phyloP scores from a whole-genome alignment of 495 filamentous ascomycete genomes.

The Aspergillus kassunensis region DNA sequence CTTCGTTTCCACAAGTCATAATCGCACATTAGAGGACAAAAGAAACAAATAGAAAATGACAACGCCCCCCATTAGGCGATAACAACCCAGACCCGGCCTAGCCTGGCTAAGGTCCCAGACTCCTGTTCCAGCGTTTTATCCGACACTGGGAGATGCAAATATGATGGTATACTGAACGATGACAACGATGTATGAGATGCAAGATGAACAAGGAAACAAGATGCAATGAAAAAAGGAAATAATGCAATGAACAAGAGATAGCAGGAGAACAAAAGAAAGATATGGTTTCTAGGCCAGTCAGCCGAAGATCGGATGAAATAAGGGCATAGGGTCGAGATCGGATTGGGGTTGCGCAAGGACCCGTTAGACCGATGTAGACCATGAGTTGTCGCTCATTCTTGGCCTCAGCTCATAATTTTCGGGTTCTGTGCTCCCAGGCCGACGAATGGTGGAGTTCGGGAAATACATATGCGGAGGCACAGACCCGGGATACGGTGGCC shows the following conservation, averaged over 20 bases:
- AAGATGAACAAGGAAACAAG: too few relatives aligned
- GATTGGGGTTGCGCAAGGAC: too few relatives aligned
- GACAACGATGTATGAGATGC: conserved; percentile 26
- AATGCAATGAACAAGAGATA: conserved; percentile 17
- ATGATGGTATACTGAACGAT: conserved; percentile 18
- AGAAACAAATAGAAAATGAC: conserved; percentile 19
- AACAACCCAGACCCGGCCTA: conserved; percentile 9
- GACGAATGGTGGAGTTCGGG: conserved; percentile 57
- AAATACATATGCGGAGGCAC: conserved; percentile 65
- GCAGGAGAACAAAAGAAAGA: conserved; percentile 15
- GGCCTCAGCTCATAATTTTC: conserved; percentile 63
- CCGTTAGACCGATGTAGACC: conserved; percentile 40
- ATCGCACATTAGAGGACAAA: conserved; percentile 19
- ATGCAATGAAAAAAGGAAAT: conserved; percentile 19
- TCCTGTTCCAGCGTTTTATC: conserved; percentile 29
- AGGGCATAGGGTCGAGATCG: too few relatives aligned
- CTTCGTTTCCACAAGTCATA: conserved; percentile 14
- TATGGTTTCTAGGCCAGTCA: background rate
- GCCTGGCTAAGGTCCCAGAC: conserved; percentile 30
- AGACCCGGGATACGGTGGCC: conserved; percentile 48
- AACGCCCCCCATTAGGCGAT: conserved; percentile 3
- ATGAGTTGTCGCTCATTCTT: conserved; percentile 36
- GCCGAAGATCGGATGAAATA: background rate
- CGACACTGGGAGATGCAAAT: conserved; percentile 23
- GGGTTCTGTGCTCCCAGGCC: conserved; percentile 68